Evolutionary conservation across 2,329 filamentous ascomycete species (phyloP).

Genomic region (Pseudonectria buxi): DNA sequence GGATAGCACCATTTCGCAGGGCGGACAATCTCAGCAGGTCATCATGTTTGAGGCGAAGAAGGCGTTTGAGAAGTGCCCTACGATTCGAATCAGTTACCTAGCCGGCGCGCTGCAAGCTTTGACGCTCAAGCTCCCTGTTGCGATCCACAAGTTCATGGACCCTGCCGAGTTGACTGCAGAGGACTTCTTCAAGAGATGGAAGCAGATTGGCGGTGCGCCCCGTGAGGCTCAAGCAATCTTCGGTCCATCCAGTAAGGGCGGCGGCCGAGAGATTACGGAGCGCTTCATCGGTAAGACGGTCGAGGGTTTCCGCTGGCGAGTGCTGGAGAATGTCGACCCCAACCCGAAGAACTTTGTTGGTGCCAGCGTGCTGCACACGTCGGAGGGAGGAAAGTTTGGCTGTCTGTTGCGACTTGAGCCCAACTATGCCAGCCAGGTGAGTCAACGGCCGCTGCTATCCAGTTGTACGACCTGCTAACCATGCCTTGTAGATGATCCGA

Average conservation of each 20-base stretch:
- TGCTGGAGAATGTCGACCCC: slow-evolving; percentile 80
- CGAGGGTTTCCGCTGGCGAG: slow-evolving; percentile 81
- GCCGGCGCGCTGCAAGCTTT: slow-evolving; percentile 89
- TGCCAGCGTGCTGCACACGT: slow-evolving; percentile 77
- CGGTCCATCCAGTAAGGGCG: slow-evolving; percentile 47
- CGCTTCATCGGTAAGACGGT: slow-evolving; percentile 66
- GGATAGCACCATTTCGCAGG: slow-evolving; percentile 69
- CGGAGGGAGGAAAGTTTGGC: slow-evolving; percentile 81
- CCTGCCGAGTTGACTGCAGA: slow-evolving; percentile 77
- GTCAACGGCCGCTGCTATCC: slow-evolving; percentile 24
- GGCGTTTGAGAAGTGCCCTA: slow-evolving; percentile 78
- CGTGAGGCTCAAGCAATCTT: slow-evolving; percentile 88
- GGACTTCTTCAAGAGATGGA: slow-evolving; percentile 99
- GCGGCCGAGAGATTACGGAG: slow-evolving; percentile 58
- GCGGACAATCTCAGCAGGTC: slow-evolving; percentile 81
- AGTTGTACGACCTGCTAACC: slow-evolving; percentile 8
- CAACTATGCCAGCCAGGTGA: slow-evolving; percentile 84
- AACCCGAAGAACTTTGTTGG: slow-evolving; percentile 93
- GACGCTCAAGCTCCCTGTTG: slow-evolving; percentile 81
- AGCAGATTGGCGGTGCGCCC: slow-evolving; percentile 86
- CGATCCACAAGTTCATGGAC: slow-evolving; percentile 96
- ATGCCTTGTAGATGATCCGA: slow-evolving; percentile 71
- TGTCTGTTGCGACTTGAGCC: slow-evolving; percentile 91
- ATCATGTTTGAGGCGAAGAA: slow-evolving; percentile 86
- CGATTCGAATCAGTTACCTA: slow-evolving; percentile 88